A percentile compares a stretch with the other conserved stretches of the same genome.
Conservation (phyloP, 73 alveolate species). For the Symbiodinium pilosum region DNA sequence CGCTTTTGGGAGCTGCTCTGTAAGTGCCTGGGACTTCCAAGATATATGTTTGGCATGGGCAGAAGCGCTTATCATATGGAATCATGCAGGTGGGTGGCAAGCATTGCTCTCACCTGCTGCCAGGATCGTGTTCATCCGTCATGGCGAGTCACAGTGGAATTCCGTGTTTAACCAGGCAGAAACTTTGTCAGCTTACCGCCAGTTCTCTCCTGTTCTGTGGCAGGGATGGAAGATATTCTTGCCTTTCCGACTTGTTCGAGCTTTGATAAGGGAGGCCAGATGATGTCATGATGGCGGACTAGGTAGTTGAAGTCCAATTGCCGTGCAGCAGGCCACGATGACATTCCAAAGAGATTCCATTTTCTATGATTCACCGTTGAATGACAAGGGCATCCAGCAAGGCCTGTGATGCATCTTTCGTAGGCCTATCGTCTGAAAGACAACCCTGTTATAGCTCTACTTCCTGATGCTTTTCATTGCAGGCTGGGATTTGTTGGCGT, state of each 20-base stretch:
- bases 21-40: no score
- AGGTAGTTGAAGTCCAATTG: not conserved
- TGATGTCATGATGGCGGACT: not conserved
- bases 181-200: no score
- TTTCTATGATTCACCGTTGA: slow-evolving; percentile 81
- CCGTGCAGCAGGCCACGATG: slow-evolving; percentile 24
- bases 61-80: no score
- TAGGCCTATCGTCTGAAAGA: not conserved
- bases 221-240: slow-evolving; percentile 92
- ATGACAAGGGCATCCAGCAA: slow-evolving; percentile 55
- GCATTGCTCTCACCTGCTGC: not conserved
- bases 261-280: slow-evolving; percentile 71
- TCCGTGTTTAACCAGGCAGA: slow-evolving; percentile 74
- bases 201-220: not conserved
- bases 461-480: not conserved
- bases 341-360: slow-evolving; percentile 56
- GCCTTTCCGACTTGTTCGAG: slow-evolving; percentile 85
- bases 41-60: no score
- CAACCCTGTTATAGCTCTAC: not conserved
- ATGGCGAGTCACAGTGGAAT: slow-evolving; percentile 91
- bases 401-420: not conserved
- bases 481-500: slow-evolving; percentile 80
- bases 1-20: no score
- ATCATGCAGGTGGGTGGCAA: not conserved
- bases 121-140: slow-evolving; percentile 84